These are phyloP conservation scores for Houttuynia cordata DNA, from an alignment of 164 flowering plant species.

Conservation along the genomic window DNA sequence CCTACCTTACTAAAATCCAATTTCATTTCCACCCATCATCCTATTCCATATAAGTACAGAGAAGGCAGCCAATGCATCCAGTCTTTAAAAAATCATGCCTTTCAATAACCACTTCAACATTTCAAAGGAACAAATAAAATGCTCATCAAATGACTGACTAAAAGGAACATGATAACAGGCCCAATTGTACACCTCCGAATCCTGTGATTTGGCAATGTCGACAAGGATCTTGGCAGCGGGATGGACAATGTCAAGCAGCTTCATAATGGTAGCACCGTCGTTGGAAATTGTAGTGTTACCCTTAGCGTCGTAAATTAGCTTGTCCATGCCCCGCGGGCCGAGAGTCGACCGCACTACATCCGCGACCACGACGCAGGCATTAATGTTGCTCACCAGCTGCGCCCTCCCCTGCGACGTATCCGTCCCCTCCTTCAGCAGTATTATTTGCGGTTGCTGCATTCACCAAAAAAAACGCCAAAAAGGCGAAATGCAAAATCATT, in stretches of 20 bases:
- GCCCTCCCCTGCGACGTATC: conserved; percentile 97
- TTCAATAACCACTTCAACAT: too few relatives aligned
- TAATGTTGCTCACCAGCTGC: conserved; percentile 91
- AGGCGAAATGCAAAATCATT: neutral
- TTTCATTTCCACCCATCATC: too few relatives aligned
- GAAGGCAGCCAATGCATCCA: too few relatives aligned
- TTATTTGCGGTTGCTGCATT: conserved; percentile 90
- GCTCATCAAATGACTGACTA: too few relatives aligned
- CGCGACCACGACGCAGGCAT: conserved; percentile 78
- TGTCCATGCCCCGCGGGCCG: conserved; percentile 98
- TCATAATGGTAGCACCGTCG: conserved; percentile 99
- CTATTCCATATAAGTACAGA: too few relatives aligned
- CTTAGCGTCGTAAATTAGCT: conserved; percentile 92
- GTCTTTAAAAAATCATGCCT: too few relatives aligned
- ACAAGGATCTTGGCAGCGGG: conserved; percentile 98
- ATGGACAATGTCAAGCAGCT: conserved; percentile 91
- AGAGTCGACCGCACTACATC: conserved; percentile 84
- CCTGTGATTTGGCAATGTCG: conserved; percentile 96
- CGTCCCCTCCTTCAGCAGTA: conserved; percentile 90
- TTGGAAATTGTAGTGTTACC: conserved; percentile 92
- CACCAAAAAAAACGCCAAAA: neutral
- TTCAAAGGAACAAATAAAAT: too few relatives aligned
- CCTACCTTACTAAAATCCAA: too few relatives aligned
- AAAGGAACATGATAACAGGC: neutral
- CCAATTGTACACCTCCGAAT: conserved; percentile 65